Evolutionary conservation across 164 flowering plant genomes (phyloP).

Genomic region (Macadamia tetraphylla): DNA sequence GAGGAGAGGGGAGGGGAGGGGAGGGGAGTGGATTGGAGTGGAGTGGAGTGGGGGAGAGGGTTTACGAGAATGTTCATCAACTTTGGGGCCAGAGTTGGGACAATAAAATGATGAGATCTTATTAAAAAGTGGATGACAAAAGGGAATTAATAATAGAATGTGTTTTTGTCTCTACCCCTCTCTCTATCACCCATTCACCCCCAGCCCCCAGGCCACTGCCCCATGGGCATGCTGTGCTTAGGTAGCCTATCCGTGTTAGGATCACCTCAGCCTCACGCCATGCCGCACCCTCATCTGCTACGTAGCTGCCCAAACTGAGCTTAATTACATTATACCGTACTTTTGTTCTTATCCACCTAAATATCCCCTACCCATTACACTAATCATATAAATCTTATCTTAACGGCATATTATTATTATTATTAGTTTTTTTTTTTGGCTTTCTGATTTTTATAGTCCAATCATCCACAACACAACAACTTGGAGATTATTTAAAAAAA

Average conservation of each 20-base stretch:
- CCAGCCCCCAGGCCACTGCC: no score
- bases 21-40: no score
- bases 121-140: constrained; percentile 2
- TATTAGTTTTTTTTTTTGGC: no score
- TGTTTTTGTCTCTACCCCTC: constrained; percentile 11
- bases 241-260: constrained; percentile 1
- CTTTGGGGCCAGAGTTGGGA: neutral
- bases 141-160: neutral
- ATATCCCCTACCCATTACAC: no score
- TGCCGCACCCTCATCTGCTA: constrained; percentile 1
- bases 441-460: neutral
- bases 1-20: no score
- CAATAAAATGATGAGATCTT: neutral
- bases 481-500: no score
- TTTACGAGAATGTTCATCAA: neutral
- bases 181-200: neutral
- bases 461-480: no score
- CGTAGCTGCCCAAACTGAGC: no score
- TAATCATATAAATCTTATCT: no score
- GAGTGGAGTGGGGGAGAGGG: neutral
- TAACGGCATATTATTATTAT: no score
- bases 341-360: no score
- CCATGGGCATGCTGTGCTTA: neutral
- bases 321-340: no score
- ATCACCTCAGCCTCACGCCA: constrained; percentile 15